Conservation (phyloP, 2,329 filamentous ascomycete species). For the Chrysosporium queenslandicum region DNA sequence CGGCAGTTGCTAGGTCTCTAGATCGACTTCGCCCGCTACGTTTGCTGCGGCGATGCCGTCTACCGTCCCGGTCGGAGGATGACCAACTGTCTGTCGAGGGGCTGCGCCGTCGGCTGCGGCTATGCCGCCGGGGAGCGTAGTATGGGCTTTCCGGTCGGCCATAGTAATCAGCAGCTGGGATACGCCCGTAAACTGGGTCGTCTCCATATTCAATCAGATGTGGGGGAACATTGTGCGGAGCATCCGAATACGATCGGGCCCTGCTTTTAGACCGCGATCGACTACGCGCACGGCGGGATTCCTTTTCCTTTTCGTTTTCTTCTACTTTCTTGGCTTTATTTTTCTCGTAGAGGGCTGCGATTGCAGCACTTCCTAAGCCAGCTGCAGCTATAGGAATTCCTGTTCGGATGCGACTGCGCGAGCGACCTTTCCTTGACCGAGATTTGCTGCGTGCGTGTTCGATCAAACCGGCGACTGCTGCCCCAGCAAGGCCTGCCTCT, state of each 20-base stretch:
- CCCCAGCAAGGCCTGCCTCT: conserved; percentile 52
- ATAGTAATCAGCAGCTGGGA: conserved; percentile 39
- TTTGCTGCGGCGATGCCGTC: conserved; percentile 25
- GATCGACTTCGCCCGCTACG: conserved; percentile 32
- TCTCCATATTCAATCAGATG: conserved; percentile 55
- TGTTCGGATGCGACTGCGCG: conserved; percentile 46
- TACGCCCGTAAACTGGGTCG: conserved; percentile 51
- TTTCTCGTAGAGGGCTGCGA: conserved; percentile 54
- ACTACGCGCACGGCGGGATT: conserved; percentile 33
- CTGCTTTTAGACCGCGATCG: conserved; percentile 39
- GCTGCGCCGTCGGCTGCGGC: conserved; percentile 41
- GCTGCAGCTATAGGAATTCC: conserved; percentile 52
- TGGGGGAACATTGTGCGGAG: conserved; percentile 33
- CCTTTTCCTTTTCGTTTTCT: conserved; percentile 30
- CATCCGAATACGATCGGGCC: conserved; percentile 33
- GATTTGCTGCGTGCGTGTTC: conserved; percentile 50
- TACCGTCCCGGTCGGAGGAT: conserved; percentile 29
- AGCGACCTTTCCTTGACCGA: conserved; percentile 41
- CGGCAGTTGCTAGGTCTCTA: conserved; percentile 44
- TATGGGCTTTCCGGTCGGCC: conserved; percentile 29
- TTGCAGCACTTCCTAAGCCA: conserved; percentile 51
- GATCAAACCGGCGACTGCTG: conserved; percentile 52
- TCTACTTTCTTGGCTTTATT: conserved; percentile 49
- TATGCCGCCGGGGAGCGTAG: conserved; percentile 27
- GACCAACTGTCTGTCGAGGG: conserved; percentile 27